Evolutionary conservation across 192 early-diverging fungal species (phyloP), one percentile per base, ranked within the genome.

Genomic region (Obelidium mucronatum): DNA sequence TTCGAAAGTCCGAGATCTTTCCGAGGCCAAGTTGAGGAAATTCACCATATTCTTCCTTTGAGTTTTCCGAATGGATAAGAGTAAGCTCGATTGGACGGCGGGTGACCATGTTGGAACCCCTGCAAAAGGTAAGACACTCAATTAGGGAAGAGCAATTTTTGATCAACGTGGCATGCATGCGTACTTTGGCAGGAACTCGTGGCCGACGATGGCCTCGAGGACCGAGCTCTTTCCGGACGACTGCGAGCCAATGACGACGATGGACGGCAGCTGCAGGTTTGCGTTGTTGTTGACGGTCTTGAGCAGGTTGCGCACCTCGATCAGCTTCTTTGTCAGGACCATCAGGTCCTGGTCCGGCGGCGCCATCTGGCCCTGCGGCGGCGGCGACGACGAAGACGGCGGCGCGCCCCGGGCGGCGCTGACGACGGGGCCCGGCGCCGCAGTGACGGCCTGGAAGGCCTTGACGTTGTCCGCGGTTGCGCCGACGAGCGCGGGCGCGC

Each of bases 1-100:
- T 91, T 55, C 79, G 80, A 78, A 98, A 99, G 68, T 97, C 95
- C 37, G 89, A 84, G 26, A 99, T 91, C 72, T 96, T 95, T 26
- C 94, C 96, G 15, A 97, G 81, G 15, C 80, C 78, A 1, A 86
- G 76, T 55, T 86, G 83, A 58, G 84, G 84, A 69, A 88, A 88
- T 72, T 88, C 85, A 22, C 81, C 81, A 64, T 86, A 85, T 40
- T 85, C 82, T 67, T 86, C 78, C 22, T 79, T 71, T 11, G 87
- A 67, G 24, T 82, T 76, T 36, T 95, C 89, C 15, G 95, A 92
- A 82, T 99, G 94, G 75, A 99, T 96, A 58, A 99, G 88, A 86
- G 97, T 96, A 8, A 99, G 90, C n/a, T 95, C 93, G 78, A 99
- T 90, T 30, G 97, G 97, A 30, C 97, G 90, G 67, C 97, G 91